These are phyloP conservation scores for Asterophora lycoperdoides DNA, from an alignment of 768 basidiomycete species.

Conservation along the genomic window DNA sequence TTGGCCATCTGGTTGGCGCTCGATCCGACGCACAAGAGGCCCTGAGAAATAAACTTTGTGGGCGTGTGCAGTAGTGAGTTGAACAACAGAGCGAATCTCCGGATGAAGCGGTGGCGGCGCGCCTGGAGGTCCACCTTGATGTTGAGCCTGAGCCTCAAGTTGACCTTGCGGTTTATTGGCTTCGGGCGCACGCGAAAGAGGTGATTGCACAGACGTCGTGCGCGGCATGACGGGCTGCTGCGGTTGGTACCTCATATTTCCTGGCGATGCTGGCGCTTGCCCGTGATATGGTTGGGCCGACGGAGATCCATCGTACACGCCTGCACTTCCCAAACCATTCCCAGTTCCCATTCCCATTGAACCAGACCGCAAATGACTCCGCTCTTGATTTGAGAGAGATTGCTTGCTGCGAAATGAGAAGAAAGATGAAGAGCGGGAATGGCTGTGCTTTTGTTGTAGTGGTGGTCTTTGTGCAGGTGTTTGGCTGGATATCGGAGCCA, in stretches of 20 bases:
- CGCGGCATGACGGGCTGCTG: constrained; percentile 10
- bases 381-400: constrained; percentile 22
- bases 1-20: constrained; percentile 74
- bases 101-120: constrained; percentile 57
- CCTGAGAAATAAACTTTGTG: constrained; percentile 89
- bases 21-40: constrained; percentile 70
- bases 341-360: constrained; percentile 9
- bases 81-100: constrained; percentile 78
- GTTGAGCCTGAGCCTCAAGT: constrained; percentile 18
- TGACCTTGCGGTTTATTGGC: constrained; percentile 1
- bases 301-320: constrained; percentile 2
- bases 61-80: constrained; percentile 68
- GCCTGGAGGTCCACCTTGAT: constrained; percentile 16
- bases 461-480: constrained; percentile 19
- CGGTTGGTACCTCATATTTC: constrained; percentile 1
- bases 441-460: constrained; percentile 23
- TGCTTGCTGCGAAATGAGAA: constrained; percentile 54
- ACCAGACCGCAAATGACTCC: constrained; percentile 15
- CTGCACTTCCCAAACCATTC: constrained; percentile 2
- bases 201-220: constrained; percentile 1
- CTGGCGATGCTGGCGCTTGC: constrained; percentile 2
- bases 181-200: constrained; percentile 9
- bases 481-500: constrained; percentile 17
- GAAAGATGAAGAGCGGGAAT: constrained; percentile 59
- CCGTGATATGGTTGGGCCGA: constrained; percentile 2